Percentiles rank a stretch among this genome's conserved stretches.
phyloP scores from a whole-genome alignment of 306 rosid genomes.

The Trifolium subterraneum region DNA sequence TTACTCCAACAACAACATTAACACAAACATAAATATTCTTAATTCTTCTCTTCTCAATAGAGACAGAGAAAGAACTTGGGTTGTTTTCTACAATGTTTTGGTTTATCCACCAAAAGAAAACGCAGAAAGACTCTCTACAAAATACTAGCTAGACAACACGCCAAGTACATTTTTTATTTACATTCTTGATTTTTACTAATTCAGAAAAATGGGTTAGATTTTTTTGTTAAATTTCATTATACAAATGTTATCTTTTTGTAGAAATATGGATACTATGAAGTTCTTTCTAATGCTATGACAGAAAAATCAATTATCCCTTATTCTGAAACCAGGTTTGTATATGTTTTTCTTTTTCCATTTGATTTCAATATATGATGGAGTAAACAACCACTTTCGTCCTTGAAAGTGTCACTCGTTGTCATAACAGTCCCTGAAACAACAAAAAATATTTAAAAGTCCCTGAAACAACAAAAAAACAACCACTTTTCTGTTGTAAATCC shows the following conservation, averaged over 20 bases:
- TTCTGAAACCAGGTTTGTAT: slow-evolving; percentile 58
- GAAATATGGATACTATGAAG: slow-evolving; percentile 66
- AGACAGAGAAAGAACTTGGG: slow-evolving; percentile 55
- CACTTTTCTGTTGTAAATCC: no score
- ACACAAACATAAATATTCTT: slow-evolving; percentile 20
- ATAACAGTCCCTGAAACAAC: no score
- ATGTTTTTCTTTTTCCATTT: slow-evolving; percentile 7
- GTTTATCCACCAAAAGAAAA: slow-evolving; percentile 64
- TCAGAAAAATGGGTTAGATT: not conserved
- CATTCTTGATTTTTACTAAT: not conserved
- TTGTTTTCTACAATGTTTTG: slow-evolving; percentile 84
- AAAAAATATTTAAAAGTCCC: no score
- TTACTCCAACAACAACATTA: not conserved
- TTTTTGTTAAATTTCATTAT: not conserved
- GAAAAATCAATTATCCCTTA: slow-evolving; percentile 44
- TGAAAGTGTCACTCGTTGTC: no score
- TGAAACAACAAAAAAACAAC: no score
- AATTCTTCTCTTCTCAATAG: slow-evolving; percentile 22
- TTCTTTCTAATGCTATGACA: slow-evolving; percentile 39
- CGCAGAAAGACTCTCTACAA: slow-evolving; percentile 57
- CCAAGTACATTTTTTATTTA: slow-evolving; percentile 45
- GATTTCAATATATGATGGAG: not conserved
- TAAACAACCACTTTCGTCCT: no score
- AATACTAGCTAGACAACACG: slow-evolving; percentile 36
- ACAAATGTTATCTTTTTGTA: slow-evolving; percentile 43